These are phyloP conservation scores for Citrus maxima DNA, from an alignment of 345 rosid genomes.

Conservation along the genomic window DNA sequence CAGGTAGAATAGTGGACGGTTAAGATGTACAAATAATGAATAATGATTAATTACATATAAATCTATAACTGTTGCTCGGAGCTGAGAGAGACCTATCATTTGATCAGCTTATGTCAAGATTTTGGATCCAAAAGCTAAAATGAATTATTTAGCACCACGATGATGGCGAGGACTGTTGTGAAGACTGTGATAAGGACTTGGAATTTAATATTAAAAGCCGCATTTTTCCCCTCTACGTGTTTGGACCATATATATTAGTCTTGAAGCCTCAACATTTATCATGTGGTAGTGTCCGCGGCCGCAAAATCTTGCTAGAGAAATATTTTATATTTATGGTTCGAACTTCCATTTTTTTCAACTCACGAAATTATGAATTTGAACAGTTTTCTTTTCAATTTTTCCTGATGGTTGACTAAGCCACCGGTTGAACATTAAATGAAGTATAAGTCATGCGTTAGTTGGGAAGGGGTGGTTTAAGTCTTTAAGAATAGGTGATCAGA, in stretches of 20 bases:
- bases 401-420: background rate
- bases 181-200: background rate
- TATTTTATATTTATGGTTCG: too few relatives aligned
- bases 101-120: too few relatives aligned
- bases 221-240: background rate
- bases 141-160: background rate
- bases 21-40: too few relatives aligned
- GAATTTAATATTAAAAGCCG: background rate
- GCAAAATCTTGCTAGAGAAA: background rate
- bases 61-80: too few relatives aligned
- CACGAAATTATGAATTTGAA: background rate
- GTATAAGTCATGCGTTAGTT: background rate
- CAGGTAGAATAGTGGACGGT: too few relatives aligned
- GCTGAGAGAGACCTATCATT: background rate
- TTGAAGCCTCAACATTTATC: background rate
- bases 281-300: background rate
- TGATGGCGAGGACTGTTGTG: background rate
- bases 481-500: too few relatives aligned
- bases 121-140: background rate
- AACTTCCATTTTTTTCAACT: background rate
- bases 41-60: too few relatives aligned
- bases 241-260: background rate
- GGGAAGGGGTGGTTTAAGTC: too few relatives aligned
- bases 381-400: background rate
- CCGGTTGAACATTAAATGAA: background rate